phyloP scores from a whole-genome alignment of 2,329 filamentous ascomycete genomes.

The Trichoderma koningiopsis region DNA sequence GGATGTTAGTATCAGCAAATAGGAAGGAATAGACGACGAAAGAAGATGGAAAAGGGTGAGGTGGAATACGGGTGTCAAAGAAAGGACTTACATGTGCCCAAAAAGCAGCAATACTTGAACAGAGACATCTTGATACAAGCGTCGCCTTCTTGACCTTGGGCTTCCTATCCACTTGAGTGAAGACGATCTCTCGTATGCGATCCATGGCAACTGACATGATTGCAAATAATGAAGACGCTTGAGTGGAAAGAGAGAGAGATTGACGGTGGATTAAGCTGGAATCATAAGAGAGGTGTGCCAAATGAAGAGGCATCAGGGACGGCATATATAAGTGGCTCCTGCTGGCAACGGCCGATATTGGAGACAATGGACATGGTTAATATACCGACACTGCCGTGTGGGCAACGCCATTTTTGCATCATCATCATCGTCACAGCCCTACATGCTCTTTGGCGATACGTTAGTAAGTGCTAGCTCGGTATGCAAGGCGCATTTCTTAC shows the following conservation, averaged over 20 bases:
- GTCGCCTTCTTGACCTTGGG: slow-evolving; percentile 15
- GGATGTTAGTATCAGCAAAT: neutral
- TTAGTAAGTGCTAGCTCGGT: slow-evolving; percentile 8
- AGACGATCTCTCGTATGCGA: slow-evolving; percentile 1
- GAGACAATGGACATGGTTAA: neutral
- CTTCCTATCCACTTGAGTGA: neutral
- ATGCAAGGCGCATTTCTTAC: slow-evolving; percentile 14
- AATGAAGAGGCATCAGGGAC: neutral
- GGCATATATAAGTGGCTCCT: neutral
- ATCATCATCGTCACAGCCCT: slow-evolving; percentile 18
- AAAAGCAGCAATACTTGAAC: slow-evolving; percentile 23
- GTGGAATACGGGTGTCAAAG: neutral
- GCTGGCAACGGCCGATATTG: neutral
- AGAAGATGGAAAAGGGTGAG: neutral
- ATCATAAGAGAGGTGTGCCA: slow-evolving; percentile 8
- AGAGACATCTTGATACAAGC: slow-evolving; percentile 17
- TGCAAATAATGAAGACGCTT: neutral
- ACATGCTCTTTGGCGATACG: neutral
- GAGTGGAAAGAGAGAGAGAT: neutral
- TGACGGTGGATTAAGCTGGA: neutral
- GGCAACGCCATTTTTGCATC: slow-evolving; percentile 19
- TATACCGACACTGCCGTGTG: slow-evolving; percentile 12
- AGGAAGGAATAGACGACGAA: neutral
- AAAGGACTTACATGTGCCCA: slow-evolving; percentile 23
- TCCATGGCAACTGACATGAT: neutral